Evolutionary conservation across 345 rosid genomes (phyloP).

Genomic region (Draba incana): DNA sequence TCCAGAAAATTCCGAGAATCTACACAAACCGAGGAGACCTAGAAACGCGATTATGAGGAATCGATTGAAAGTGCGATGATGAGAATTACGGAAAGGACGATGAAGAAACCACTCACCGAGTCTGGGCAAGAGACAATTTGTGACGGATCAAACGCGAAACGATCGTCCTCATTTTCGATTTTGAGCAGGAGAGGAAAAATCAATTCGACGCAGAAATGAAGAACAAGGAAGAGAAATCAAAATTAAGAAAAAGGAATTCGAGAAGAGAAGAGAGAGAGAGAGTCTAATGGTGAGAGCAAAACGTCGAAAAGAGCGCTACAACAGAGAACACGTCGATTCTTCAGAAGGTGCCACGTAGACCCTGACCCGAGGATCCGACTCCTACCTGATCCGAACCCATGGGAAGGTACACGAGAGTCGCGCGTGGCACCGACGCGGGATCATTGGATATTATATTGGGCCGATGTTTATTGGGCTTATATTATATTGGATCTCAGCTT

Average conservation of each 20-base stretch:
- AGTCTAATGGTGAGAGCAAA: conserved; percentile 4
- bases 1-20: neutral
- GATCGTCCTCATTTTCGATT: conserved; percentile 42
- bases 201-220: conserved; percentile 11
- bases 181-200: neutral
- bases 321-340: conserved; percentile 38
- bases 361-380: conserved; percentile 29
- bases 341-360: conserved; percentile 23
- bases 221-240: too few species aligned
- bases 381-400: conserved; percentile 12
- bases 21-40: neutral
- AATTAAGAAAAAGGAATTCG: too few species aligned
- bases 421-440: neutral
- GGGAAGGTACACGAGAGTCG: conserved; percentile 14
- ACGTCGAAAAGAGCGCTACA: conserved; percentile 24
- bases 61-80: neutral
- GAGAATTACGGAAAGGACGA: neutral
- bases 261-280: too few species aligned
- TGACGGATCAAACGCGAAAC: conserved; percentile 43
- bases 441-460: neutral
- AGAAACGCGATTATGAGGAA: neutral
- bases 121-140: conserved; percentile 28
- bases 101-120: conserved; percentile 34
- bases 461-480: neutral
- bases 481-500: conserved; percentile 3